phyloP scores from a whole-genome alignment of 495 filamentous ascomycete genomes.

The Immersiella caudata region DNA sequence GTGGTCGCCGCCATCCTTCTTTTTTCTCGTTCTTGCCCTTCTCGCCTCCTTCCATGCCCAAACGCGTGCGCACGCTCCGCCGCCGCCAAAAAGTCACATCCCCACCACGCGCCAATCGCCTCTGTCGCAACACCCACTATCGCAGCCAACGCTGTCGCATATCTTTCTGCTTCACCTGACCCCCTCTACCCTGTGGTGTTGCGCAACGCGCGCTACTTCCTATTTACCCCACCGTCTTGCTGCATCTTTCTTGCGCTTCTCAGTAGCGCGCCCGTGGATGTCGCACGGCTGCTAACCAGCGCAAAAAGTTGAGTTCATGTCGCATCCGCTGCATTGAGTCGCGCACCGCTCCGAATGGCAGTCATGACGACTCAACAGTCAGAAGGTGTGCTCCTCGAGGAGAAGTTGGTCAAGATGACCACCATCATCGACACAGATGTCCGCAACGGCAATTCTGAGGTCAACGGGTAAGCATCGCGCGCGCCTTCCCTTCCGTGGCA shows the following conservation, averaged over 20 bases:
- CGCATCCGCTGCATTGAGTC: constrained; percentile 30
- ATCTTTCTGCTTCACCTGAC: not conserved
- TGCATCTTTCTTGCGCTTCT: not conserved
- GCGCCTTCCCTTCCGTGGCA: not conserved
- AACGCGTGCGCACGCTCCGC: constrained; percentile 42
- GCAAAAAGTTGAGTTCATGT: constrained; percentile 31
- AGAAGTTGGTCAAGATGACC: constrained; percentile 53
- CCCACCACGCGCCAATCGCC: constrained; percentile 21
- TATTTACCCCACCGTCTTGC: not conserved
- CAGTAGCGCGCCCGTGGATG: not conserved
- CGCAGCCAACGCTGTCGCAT: not conserved
- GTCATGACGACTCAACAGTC: constrained; percentile 58
- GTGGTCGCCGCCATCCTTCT: constrained; percentile 33
- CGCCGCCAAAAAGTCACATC: constrained; percentile 21
- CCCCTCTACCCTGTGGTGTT: not conserved
- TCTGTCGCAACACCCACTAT: not conserved
- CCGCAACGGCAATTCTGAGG: constrained; percentile 28
- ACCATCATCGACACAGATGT: constrained; percentile 47
- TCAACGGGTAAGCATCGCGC: constrained; percentile 38
- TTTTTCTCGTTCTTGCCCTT: constrained; percentile 28
- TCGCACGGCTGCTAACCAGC: constrained; percentile 13
- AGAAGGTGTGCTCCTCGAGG: constrained; percentile 49
- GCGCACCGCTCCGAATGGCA: constrained; percentile 46
- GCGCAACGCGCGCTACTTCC: not conserved
- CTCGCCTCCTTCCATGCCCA: constrained; percentile 11